Percentiles rank a stretch among this genome's conserved stretches.
These are phyloP conservation scores for Tylopilus sp. DNA, from an alignment of 1,284 basidiomycete species.

Conservation along the genomic window DNA sequence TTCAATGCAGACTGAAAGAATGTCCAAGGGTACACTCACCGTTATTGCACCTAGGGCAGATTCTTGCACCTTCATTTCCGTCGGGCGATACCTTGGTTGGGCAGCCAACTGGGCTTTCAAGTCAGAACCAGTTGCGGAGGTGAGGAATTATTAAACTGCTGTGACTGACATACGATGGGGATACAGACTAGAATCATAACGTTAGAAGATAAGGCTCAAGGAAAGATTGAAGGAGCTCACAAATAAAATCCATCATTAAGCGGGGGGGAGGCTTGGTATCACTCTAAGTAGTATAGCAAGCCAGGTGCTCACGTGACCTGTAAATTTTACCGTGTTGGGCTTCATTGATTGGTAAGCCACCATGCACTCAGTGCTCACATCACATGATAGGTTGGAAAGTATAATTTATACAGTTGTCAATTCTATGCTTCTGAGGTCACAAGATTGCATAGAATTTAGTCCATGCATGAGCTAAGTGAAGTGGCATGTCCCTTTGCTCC, in stretches of 20 bases:
- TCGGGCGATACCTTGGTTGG: slow-evolving; percentile 57
- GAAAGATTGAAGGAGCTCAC: neutral
- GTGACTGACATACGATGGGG: slow-evolving; percentile 57
- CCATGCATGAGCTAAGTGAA: too few relatives aligned
- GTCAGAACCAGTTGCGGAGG: slow-evolving; percentile 27
- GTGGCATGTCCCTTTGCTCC: too few relatives aligned
- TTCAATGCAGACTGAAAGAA: neutral
- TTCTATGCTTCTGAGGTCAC: too few relatives aligned
- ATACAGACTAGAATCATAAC: slow-evolving; percentile 52
- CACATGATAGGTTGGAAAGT: too few relatives aligned
- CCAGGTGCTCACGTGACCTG: too few relatives aligned
- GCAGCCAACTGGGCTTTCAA: slow-evolving; percentile 57
- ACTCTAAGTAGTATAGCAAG: too few relatives aligned
- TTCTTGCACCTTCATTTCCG: slow-evolving; percentile 52
- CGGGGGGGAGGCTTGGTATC: too few relatives aligned
- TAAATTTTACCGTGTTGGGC: too few relatives aligned
- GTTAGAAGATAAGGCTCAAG: slow-evolving; percentile 6
- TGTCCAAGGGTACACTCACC: slow-evolving; percentile 39
- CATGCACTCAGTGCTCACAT: too few relatives aligned
- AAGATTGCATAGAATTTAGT: too few relatives aligned
- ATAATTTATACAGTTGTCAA: too few relatives aligned
- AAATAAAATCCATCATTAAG: neutral
- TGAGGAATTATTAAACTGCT: neutral
- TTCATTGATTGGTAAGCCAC: too few relatives aligned
- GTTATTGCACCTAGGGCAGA: slow-evolving; percentile 64